These are phyloP conservation scores for Tolypocladium guangdongense DNA, from an alignment of 2,329 filamentous ascomycete species.

Conservation along the genomic window DNA sequence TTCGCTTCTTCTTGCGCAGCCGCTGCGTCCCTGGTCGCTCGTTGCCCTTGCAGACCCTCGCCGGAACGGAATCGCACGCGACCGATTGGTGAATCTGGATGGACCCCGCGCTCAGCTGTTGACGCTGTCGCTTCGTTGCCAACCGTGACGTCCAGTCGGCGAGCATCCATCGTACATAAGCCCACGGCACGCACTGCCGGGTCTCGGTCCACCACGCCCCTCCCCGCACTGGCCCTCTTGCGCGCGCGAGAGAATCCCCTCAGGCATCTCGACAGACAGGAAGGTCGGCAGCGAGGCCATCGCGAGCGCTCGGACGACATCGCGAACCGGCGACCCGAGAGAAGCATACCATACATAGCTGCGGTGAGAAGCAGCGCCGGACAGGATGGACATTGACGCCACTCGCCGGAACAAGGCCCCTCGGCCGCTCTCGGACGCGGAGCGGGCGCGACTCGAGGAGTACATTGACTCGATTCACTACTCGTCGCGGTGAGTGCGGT, in stretches of 20 bases:
- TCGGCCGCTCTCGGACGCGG: conserved; percentile 65
- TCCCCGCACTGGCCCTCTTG: background rate
- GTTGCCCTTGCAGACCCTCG: background rate
- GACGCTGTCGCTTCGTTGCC: background rate
- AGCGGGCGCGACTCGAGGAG: conserved; percentile 78
- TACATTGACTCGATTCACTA: conserved; percentile 94
- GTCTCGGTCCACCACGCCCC: background rate
- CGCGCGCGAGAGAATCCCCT: background rate
- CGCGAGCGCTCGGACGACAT: background rate
- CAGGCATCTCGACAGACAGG: background rate
- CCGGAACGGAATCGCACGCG: background rate
- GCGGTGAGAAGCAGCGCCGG: background rate
- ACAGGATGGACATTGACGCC: conserved; percentile 57
- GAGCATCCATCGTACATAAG: background rate
- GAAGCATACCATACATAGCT: no score
- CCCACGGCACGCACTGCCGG: background rate
- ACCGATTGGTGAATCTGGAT: background rate
- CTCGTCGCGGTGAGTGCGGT: conserved; percentile 59
- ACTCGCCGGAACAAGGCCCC: conserved; percentile 80
- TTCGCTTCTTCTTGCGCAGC: background rate
- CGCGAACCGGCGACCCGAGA: background rate
- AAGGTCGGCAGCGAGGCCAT: background rate
- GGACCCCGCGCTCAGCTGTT: background rate
- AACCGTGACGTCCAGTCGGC: background rate
- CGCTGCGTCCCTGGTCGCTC: background rate